phyloP scores from a whole-genome alignment of 805 yeast genomes.

The Zygosaccharomyces kombuchaensis region DNA sequence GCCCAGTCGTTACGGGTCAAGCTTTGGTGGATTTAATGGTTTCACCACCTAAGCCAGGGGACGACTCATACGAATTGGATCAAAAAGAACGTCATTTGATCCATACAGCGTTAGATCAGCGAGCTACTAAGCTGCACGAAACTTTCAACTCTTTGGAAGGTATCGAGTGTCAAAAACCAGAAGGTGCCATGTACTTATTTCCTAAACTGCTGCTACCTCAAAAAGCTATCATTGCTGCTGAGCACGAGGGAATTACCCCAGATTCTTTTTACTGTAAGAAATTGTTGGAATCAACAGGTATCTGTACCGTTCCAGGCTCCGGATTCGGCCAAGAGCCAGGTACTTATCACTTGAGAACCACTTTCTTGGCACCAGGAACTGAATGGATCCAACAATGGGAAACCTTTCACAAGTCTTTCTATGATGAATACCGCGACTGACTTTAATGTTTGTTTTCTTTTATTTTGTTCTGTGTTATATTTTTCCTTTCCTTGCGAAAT shows the following conservation, averaged over 20 bases:
- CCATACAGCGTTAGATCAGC: conserved; percentile 53
- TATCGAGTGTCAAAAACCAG: conserved; percentile 79
- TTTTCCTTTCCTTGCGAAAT: not conserved
- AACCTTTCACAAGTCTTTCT: conserved; percentile 70
- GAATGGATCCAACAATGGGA: conserved; percentile 83
- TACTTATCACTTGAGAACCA: conserved; percentile 90
- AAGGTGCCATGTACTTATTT: conserved; percentile 97
- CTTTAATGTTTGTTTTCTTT: not conserved
- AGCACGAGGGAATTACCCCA: conserved; percentile 50
- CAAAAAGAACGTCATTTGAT: conserved; percentile 57
- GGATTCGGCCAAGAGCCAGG: conserved; percentile 94
- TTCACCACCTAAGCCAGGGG: conserved; percentile 81
- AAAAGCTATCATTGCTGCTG: conserved; percentile 60
- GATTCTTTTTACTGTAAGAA: conserved; percentile 89
- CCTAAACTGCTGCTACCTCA: conserved; percentile 69
- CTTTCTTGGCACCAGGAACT: conserved; percentile 92
- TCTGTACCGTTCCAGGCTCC: conserved; percentile 95
- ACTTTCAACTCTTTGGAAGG: conserved; percentile 79
- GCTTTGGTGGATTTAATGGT: conserved; percentile 90
- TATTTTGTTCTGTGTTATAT: not conserved
- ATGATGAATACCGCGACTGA: conserved; percentile 46
- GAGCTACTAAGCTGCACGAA: conserved; percentile 61
- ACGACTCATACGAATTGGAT: conserved; percentile 66
- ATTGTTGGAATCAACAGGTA: conserved; percentile 82
- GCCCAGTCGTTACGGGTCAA: conserved; percentile 95